Evolutionary conservation across 345 rosid species (phyloP).

Genomic region (Acer yangbiense): DNA sequence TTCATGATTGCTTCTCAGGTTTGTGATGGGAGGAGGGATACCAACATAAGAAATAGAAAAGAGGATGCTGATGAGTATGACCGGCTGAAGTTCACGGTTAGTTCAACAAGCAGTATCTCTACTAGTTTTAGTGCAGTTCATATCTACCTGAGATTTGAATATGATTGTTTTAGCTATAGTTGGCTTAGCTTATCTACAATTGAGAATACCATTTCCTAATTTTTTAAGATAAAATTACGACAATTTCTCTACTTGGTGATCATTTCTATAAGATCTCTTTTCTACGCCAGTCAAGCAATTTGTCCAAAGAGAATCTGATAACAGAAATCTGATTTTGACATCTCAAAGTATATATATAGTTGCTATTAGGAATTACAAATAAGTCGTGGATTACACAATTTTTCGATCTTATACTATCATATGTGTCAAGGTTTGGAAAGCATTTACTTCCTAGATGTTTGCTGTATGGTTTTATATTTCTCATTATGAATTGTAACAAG

Average conservation of each 20-base stretch:
- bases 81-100: constrained; percentile 67
- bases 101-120: constrained; percentile 20
- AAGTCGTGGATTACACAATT: not conserved
- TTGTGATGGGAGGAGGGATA: constrained; percentile 84
- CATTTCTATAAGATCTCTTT: not conserved
- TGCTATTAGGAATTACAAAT: not conserved
- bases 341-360: not conserved
- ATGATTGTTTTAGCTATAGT: not conserved
- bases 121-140: not conserved
- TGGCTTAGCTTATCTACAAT: not conserved
- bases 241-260: not conserved
- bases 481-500: not conserved
- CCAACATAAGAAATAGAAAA: constrained; percentile 79
- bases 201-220: not conserved
- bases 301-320: not conserved
- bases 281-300: constrained; percentile 7
- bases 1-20: constrained; percentile 41
- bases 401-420: not conserved
- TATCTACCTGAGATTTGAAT: not conserved
- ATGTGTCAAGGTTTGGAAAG: not conserved
- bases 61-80: constrained; percentile 86
- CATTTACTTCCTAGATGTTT: not conserved
- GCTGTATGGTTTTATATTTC: not conserved
- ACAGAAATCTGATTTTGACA: not conserved
- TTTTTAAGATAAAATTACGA: not conserved